Base-by-base conservation (phyloP, 2,329 filamentous ascomycete species). In the Tolypocladium ophioglossoides region DNA sequence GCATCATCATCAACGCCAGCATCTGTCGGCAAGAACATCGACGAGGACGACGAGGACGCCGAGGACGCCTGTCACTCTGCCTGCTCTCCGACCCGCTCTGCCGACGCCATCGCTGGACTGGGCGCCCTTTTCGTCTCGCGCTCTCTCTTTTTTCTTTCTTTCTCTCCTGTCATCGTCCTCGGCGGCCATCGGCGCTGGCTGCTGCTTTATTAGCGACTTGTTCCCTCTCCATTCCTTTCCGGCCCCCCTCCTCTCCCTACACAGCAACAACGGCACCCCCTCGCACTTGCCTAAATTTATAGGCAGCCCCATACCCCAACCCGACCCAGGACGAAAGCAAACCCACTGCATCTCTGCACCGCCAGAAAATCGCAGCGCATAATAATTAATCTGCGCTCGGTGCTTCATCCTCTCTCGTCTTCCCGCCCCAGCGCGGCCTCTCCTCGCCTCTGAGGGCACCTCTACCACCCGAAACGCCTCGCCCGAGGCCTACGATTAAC, bases 401-500 rank as follows among this genome's bases (percentile, higher is more conserved):
- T 34, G 27, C 18, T 35, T 27, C 40, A 35, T 37, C 8, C 40
- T 12, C 22, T 12, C 49, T 39, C 34, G 49, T 37, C 35, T 53
- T 60, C 59, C 65, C 65, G 64, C 65, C 62, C 54, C 60, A 60
- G 65, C 55, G 65, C 62, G 63, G 64, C 63, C 59, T 55, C 55
- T 57, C 52, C 55, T 60, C 51, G 56, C 60, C 51, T 27, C 44
- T 12, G 50, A 52, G 50, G 38, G 37, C 24, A 22, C 50, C 44
- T n/a, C 44, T 20, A 32, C 44, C 44, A 20, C n/a, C 27, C 27
- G 44, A 48, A 2, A 48, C 44, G 44, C 44, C 44, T 34, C 27
- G 9, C 27, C 44, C 44, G 44, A 48, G 44, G 44, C 44, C 44
- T 27, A 48, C 44, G 9, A 20, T n/a, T 24, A 12, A 12, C 44